Conservation (phyloP, 495 filamentous ascomycete species). For the Penicillium waksmanii region DNA sequence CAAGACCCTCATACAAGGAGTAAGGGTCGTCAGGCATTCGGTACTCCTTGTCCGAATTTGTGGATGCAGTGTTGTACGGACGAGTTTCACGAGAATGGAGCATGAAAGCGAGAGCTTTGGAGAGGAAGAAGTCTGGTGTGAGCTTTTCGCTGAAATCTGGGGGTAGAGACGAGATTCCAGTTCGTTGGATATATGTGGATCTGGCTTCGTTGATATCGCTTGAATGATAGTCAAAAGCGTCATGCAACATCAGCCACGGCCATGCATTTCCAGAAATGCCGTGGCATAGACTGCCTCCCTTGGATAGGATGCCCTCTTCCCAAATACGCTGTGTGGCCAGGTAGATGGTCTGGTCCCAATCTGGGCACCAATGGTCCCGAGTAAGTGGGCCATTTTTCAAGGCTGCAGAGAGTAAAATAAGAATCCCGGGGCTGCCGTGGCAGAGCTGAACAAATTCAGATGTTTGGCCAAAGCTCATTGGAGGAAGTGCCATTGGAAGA, state of each 20-base stretch:
- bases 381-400: constrained; percentile 33
- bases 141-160: constrained; percentile 18
- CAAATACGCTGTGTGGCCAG: constrained; percentile 45
- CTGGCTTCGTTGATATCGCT: constrained; percentile 27
- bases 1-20: constrained; percentile 48
- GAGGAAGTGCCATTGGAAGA: constrained; percentile 42
- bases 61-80: constrained; percentile 36
- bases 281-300: constrained; percentile 53
- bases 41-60: constrained; percentile 33
- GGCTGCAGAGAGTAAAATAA: constrained; percentile 41
- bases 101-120: constrained; percentile 45
- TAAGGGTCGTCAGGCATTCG: constrained; percentile 51
- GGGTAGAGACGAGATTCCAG: constrained; percentile 6
- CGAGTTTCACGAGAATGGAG: constrained; percentile 45
- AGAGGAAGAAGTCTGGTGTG: constrained; percentile 46
- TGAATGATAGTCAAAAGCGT: constrained; percentile 37
- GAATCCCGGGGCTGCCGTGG: constrained; percentile 48
- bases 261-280: constrained; percentile 51
- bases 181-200: constrained; percentile 25
- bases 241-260: constrained; percentile 42
- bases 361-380: constrained; percentile 38
- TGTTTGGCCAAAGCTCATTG: constrained; percentile 11
- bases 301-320: constrained; percentile 52
- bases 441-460: constrained; percentile 51
- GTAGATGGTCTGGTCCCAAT: constrained; percentile 45